These are phyloP conservation scores for Pseudonitzschia delicatissima DNA, from an alignment of 108 stramenopile species.

Conservation along the genomic window DNA sequence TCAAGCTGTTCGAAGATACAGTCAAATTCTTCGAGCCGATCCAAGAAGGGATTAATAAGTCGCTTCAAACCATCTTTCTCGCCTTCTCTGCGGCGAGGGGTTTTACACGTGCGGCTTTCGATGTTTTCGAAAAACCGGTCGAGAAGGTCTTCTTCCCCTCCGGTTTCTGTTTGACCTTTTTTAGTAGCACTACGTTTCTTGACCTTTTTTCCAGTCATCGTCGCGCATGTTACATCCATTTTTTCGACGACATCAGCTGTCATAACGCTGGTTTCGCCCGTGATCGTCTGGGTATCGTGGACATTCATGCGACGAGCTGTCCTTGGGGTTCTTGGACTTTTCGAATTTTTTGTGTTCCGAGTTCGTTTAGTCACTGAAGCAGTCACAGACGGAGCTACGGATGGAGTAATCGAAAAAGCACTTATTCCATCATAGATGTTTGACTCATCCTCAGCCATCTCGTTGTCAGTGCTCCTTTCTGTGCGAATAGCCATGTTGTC, in stretches of 20 bases:
- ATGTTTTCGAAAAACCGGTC: not conserved
- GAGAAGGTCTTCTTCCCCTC: not conserved
- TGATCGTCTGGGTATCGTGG: not conserved
- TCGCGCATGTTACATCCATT: not conserved
- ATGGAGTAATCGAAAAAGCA: too few relatives aligned
- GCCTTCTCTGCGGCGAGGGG: not conserved
- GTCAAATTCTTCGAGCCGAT: constrained; percentile 1
- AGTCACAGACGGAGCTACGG: not conserved
- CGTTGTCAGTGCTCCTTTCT: not conserved
- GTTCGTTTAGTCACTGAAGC: not conserved
- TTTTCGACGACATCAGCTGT: not conserved
- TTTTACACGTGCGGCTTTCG: not conserved
- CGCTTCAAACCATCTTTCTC: not conserved
- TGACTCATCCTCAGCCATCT: too few relatives aligned
- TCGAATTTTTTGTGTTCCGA: not conserved
- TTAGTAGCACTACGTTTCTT: not conserved
- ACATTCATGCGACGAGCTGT: not conserved
- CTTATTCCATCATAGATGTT: too few relatives aligned
- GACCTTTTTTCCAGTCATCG: not conserved
- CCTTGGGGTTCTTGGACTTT: not conserved
- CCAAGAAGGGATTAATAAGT: not conserved
- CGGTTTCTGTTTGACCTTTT: not conserved
- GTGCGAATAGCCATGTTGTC: not conserved
- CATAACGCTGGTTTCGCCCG: not conserved
- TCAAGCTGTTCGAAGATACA: constrained; percentile 1